Evolutionary conservation across 148 eudicot species (phyloP).

Genomic region (Camellia granthamiana): DNA sequence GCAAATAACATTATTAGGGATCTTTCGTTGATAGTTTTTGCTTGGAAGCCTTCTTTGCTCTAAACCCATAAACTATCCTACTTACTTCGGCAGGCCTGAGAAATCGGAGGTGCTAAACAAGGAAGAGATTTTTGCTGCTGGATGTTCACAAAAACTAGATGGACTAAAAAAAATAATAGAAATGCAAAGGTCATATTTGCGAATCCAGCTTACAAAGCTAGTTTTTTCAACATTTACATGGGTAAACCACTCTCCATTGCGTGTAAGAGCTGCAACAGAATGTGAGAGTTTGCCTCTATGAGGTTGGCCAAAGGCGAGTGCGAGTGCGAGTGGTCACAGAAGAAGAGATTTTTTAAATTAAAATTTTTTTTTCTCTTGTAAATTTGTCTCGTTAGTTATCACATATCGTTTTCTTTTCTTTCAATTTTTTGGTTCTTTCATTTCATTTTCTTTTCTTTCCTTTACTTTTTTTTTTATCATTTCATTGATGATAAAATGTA

Average conservation of each 20-base stretch:
- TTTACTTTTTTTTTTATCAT: no score
- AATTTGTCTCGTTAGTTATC: neutral
- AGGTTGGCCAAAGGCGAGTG: constrained; percentile 20
- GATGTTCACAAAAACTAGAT: neutral
- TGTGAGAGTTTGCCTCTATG: constrained; percentile 6
- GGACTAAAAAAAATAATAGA: constrained; percentile 7
- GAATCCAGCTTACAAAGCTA: neutral
- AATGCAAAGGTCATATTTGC: neutral
- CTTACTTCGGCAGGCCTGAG: constrained; percentile 29
- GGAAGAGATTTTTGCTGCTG: neutral
- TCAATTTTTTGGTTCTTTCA: neutral
- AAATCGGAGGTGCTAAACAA: neutral
- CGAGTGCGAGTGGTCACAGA: constrained; percentile 15
- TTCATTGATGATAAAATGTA: neutral
- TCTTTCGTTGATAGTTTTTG: neutral
- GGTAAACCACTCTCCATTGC: neutral
- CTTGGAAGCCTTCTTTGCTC: neutral
- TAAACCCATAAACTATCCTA: neutral
- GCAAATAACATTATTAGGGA: neutral
- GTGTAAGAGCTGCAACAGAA: neutral
- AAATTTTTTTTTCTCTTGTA: neutral
- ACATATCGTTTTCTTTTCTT: neutral
- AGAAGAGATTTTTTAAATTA: neutral
- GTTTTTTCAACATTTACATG: constrained; percentile 3
- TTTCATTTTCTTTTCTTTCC: neutral